Base-by-base conservation (phyloP, 192 early-diverging fungal genomes). In the Cladochytrium replicatum region DNA sequence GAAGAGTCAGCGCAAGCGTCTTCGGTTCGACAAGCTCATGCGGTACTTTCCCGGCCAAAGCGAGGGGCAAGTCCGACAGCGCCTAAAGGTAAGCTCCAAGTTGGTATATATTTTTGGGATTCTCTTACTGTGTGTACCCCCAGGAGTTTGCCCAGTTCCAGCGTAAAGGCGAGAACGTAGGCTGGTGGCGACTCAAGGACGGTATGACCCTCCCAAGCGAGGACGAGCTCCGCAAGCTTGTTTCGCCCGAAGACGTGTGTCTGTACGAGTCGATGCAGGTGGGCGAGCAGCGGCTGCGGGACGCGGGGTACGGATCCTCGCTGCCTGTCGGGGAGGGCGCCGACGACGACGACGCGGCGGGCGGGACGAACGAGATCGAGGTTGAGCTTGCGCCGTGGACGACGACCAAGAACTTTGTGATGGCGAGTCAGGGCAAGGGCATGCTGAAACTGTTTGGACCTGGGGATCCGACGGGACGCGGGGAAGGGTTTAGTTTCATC, bases 401-500 rank as follows among this genome's bases (percentile, higher is more conserved):
- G 48, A 77, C 82, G 25, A 99, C 91, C 3, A 82, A 86, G 24
- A 99, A 99, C 61, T 97, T 99, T 66, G 82, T 94, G 34, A 86
- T 86, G 52, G 89, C 91, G 1, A 88, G 82, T 17, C 83, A 76
- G 60, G 87, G 87, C 38, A 99, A 99, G 60, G 89, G 88, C 7
- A 91, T 93, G 90, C 67, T 96, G 40, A 83, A 93, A 68, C 75
- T 99, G 6, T 86, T 87, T 55, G 95, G 95, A 15, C 84, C 84
- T n/a, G 95, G 91, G 43, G 95, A 99, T 66, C 95, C 95, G 4
- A 93, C 93, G 0, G 95, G 91, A 7, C 64, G 76, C 34, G 91
- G 89, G 39, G 93, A 97, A 54, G 95, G 91, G 6, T 96, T 99
- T 55, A 97, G 93, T 72, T 99, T 93, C 64, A 88, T 99, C 52